Evolutionary conservation across 1,139 yeast genomes (phyloP), one percentile per base, ranked within the genome.

Genomic region (Geotrichum australiense): DNA sequence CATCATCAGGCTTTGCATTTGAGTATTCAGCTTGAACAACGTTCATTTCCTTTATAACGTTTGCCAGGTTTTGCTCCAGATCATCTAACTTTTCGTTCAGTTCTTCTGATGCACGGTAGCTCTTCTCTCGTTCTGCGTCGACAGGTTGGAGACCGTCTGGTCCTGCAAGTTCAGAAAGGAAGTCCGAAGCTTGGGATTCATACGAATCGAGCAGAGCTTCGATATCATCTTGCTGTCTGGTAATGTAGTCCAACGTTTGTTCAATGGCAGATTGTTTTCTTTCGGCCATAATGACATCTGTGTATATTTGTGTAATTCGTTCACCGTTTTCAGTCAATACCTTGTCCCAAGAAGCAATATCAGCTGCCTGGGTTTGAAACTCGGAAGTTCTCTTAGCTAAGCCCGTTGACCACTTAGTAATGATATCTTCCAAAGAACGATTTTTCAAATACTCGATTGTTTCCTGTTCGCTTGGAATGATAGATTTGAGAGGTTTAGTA

Each of bases 321-420:
- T 84, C 91, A 6, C 95, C 95, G 46, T 94, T 89, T 41, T 76
- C 76, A 11, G 86, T 89, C 41, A 91, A 69, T 24, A 81, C 77
- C 46, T 76, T 75, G 61, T 93, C 98, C 95, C 96, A 89, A 42
- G 74, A 72, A 48, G 80, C 78, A 21, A 89, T 79, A 49, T 80
- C 82, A 15, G 70, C 65, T 15, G 95, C 81, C 56, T 84, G 93
- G n/a, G 71, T 63, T 47, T 80, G 81, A 63, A 89, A 91, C 27
- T 84, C 79, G 22, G 71, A 70, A 1, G 91, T 75, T 0, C 94
- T 78, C 18, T 75, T 71, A 3, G 89, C 71, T 47, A 91, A 66
- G 53, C 93, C 94, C 46, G 78, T 76, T 1, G 96, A 83, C 99
- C 98, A 93, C 62, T 83, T 87, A 24, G 87, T 76, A 40, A 93